phyloP scores from a whole-genome alignment of 352 stramenopile genomes.

The Globisporangium okanoganense region DNA sequence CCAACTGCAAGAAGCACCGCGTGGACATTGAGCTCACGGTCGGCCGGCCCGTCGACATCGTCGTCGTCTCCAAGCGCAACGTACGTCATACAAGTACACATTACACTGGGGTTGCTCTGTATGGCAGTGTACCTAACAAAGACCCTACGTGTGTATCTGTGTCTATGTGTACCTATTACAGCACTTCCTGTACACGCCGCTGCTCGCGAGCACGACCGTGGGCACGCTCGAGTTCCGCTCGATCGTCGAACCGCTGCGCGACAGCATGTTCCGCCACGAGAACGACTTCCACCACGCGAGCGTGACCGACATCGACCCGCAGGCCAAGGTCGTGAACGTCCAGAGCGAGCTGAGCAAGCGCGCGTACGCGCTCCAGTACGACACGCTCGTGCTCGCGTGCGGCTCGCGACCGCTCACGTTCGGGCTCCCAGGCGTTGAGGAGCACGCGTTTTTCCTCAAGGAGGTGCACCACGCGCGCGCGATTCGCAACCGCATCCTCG shows the following conservation, averaged over 20 bases:
- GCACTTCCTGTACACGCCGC: constrained; percentile 98
- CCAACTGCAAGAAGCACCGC: constrained; percentile 71
- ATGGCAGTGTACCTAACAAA: background rate
- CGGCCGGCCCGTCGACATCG: constrained; percentile 59
- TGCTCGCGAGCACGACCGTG: constrained; percentile 94
- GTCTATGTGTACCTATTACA: constrained; percentile 19
- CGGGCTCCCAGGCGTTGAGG: constrained; percentile 82
- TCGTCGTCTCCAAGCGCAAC: constrained; percentile 80
- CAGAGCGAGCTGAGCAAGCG: constrained; percentile 51
- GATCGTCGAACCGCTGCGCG: constrained; percentile 96
- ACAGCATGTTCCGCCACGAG: constrained; percentile 66
- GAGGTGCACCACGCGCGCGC: constrained; percentile 93
- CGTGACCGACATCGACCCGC: constrained; percentile 72
- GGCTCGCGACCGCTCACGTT: constrained; percentile 96
- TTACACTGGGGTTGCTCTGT: too few species aligned
- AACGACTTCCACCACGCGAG: constrained; percentile 71
- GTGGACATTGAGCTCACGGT: constrained; percentile 62
- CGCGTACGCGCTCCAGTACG: constrained; percentile 88
- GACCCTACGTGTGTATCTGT: background rate
- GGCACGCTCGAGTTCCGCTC: constrained; percentile 96
- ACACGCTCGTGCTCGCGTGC: constrained; percentile 92
- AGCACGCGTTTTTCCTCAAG: constrained; percentile 97
- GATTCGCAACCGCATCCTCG: constrained; percentile 74
- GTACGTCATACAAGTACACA: constrained; percentile 34
- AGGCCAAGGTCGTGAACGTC: constrained; percentile 73